These are phyloP conservation scores for Teunomyces cretensis DNA, from an alignment of 805 yeast genomes.

Conservation along the genomic window DNA sequence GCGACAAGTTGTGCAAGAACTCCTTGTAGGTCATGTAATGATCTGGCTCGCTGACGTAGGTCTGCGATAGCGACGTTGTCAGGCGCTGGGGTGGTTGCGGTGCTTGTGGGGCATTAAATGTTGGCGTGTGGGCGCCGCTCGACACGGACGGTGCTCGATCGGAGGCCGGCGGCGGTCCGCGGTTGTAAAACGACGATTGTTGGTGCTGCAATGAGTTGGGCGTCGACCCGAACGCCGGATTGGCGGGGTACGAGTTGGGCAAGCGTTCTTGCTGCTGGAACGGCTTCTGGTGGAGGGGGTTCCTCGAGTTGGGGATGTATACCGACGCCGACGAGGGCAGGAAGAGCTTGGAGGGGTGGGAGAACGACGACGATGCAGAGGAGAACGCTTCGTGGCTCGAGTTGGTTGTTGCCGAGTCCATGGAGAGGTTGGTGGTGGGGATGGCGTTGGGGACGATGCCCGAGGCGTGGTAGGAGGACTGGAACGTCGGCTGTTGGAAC, in stretches of 20 bases:
- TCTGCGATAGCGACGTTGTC: background rate
- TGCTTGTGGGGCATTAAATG: no score
- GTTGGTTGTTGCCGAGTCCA: slow-evolving; percentile 40
- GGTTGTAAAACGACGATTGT: background rate
- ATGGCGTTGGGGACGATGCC: slow-evolving; percentile 34
- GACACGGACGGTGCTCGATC: background rate
- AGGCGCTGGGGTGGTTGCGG: background rate
- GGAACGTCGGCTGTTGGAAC: background rate
- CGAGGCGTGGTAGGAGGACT: slow-evolving; percentile 7
- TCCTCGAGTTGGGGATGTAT: slow-evolving; percentile 17
- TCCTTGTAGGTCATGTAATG: slow-evolving; percentile 43
- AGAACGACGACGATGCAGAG: slow-evolving; percentile 12
- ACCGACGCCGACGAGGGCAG: slow-evolving; percentile 20
- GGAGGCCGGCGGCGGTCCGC: no score
- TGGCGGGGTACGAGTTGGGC: slow-evolving; percentile 7
- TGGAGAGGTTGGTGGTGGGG: slow-evolving; percentile 55
- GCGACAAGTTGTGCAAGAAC: slow-evolving; percentile 30
- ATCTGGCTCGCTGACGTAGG: slow-evolving; percentile 1
- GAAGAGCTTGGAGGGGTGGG: slow-evolving; percentile 15
- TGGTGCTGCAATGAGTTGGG: background rate
- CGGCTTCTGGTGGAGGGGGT: slow-evolving; percentile 11
- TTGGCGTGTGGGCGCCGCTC: no score
- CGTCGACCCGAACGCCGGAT: slow-evolving; percentile 2
- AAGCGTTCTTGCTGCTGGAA: slow-evolving; percentile 12
- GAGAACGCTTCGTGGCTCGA: slow-evolving; percentile 1